A percentile compares a stretch with the other conserved stretches of the same genome.
Evolutionary conservation across 768 basidiomycete genomes (phyloP).

Genomic region (Cystofilobasidium macerans): DNA sequence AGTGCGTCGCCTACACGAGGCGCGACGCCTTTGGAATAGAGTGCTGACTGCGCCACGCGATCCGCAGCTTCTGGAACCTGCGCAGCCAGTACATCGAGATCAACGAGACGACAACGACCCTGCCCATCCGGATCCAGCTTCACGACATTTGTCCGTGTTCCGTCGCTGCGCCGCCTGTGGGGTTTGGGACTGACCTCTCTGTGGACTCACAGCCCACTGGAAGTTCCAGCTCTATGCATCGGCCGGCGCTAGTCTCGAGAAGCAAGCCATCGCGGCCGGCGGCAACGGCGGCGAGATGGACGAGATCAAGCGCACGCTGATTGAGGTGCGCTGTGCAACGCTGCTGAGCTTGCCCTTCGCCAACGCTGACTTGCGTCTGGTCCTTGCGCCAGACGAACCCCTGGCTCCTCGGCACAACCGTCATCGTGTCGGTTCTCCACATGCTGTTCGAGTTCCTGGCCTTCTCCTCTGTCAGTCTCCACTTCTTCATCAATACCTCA

Average conservation of each 20-base stretch:
- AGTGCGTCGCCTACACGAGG: conserved; percentile 35
- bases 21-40: neutral
- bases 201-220: conserved; percentile 18
- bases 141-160: conserved; percentile 75
- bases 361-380: conserved; percentile 41
- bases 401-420: conserved; percentile 75
- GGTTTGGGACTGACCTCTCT: no score
- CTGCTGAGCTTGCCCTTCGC: neutral
- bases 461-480: conserved; percentile 52
- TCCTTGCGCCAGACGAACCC: conserved; percentile 43
- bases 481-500: no score
- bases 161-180: conserved; percentile 37
- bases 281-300: conserved; percentile 47
- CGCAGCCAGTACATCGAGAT: conserved; percentile 71
- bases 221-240: conserved; percentile 70
- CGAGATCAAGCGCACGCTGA: conserved; percentile 87
- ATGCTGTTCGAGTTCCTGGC: conserved; percentile 85
- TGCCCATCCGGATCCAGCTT: conserved; percentile 73
- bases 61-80: conserved; percentile 32
- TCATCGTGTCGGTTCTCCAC: conserved; percentile 73
- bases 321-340: conserved; percentile 38
- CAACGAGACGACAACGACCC: conserved; percentile 63
- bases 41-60: neutral
- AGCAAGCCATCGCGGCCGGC: conserved; percentile 21
- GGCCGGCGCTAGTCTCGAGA: conserved; percentile 30